Conservation (phyloP, 768 basidiomycete genomes). For the Phylloporus sp. region DNA sequence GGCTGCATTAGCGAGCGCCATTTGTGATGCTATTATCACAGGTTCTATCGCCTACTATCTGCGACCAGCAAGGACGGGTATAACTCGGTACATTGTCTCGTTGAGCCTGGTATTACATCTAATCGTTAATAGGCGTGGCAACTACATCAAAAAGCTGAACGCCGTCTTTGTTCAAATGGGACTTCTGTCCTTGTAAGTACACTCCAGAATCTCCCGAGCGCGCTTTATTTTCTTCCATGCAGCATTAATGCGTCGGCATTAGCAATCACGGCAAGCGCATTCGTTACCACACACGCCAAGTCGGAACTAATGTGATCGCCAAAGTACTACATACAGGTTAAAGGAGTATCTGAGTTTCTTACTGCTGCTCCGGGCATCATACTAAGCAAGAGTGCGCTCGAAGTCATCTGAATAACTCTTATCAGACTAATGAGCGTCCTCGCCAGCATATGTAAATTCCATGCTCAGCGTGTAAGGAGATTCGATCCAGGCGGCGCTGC, state of each 20-base stretch:
- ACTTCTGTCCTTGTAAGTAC: constrained; percentile 14
- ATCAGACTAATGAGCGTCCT: not conserved
- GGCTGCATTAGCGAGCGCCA: constrained; percentile 11
- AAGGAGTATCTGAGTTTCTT: not conserved
- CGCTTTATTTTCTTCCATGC: not conserved
- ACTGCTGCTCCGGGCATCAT: constrained; percentile 7
- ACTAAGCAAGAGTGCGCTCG: constrained; percentile 17
- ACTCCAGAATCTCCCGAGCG: not conserved
- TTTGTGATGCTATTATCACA: constrained; percentile 21
- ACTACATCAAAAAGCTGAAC: constrained; percentile 14
- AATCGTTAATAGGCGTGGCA: not conserved
- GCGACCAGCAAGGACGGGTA: constrained; percentile 7
- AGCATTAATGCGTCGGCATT: constrained; percentile 12
- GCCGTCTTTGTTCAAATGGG: constrained; percentile 19
- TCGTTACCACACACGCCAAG: not conserved
- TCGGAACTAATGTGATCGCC: not conserved
- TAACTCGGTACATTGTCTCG: constrained; percentile 5
- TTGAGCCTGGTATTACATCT: not conserved
- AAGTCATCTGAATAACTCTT: not conserved
- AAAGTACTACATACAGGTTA: constrained; percentile 17
- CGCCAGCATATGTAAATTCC: constrained; percentile 22
- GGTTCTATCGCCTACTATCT: constrained; percentile 13
- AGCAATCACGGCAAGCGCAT: constrained; percentile 9
- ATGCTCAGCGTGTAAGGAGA: constrained; percentile 22
- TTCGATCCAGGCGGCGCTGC: not conserved